Evolutionary conservation across 768 basidiomycete genomes (phyloP).

Genomic region (Coprinellus micaceus): DNA sequence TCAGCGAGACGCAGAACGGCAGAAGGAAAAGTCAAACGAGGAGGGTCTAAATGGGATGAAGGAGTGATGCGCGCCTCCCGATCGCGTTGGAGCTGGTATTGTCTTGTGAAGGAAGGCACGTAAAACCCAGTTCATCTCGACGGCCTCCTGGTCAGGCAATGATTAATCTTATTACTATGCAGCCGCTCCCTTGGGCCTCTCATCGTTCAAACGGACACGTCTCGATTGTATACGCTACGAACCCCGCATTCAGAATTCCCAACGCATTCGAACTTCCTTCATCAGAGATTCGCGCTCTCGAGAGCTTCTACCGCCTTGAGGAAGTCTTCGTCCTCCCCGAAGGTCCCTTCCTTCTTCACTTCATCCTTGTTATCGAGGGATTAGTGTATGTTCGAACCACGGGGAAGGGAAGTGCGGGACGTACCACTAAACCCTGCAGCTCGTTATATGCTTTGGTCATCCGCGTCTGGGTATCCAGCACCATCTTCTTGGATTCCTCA

Average conservation of each 20-base stretch:
- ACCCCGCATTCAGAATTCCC: neutral
- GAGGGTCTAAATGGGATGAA: constrained; percentile 9
- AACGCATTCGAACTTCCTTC: neutral
- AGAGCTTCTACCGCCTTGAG: constrained; percentile 57
- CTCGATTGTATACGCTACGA: neutral
- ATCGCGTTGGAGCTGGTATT: neutral
- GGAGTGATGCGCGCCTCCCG: constrained; percentile 1
- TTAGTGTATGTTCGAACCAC: constrained; percentile 14
- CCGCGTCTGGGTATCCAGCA: constrained; percentile 59
- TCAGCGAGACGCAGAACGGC: constrained; percentile 26
- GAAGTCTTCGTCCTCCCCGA: constrained; percentile 43
- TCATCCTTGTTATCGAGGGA: constrained; percentile 28
- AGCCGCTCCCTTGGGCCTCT: neutral
- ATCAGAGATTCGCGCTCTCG: constrained; percentile 47
- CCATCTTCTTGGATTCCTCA: constrained; percentile 81
- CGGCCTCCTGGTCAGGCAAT: neutral
- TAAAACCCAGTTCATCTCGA: neutral
- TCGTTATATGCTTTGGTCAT: constrained; percentile 62
- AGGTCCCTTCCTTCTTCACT: constrained; percentile 40
- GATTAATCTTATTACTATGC: constrained; percentile 1
- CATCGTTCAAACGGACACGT: neutral
- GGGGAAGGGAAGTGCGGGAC: constrained; percentile 26
- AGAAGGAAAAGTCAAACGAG: constrained; percentile 16
- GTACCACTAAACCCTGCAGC: constrained; percentile 63
- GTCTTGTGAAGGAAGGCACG: constrained; percentile 6